Evolutionary conservation across 2,329 filamentous ascomycete species (phyloP).

Genomic region (Cladosporium sp.): DNA sequence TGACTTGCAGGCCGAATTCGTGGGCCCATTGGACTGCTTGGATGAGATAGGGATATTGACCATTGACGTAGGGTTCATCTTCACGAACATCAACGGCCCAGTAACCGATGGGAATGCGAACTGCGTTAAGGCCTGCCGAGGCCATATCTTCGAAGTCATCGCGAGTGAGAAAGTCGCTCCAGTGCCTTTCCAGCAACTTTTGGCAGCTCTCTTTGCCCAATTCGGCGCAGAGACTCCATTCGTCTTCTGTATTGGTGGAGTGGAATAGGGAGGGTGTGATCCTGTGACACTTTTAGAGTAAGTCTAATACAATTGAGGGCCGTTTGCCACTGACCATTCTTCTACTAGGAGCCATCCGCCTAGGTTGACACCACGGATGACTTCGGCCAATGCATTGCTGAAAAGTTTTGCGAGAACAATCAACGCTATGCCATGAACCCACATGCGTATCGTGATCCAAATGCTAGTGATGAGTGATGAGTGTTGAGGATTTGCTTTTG

Average conservation of each 20-base stretch:
- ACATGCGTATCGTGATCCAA: too few relatives aligned
- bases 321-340: constrained; percentile 11
- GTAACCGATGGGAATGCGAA: constrained; percentile 25
- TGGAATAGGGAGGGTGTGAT: constrained; percentile 55
- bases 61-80: constrained; percentile 21
- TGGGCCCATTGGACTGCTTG: constrained; percentile 24
- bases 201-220: constrained; percentile 20
- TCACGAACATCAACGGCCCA: constrained; percentile 23
- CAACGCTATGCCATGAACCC: too few relatives aligned
- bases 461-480: too few relatives aligned
- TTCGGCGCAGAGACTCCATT: constrained; percentile 23
- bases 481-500: too few relatives aligned
- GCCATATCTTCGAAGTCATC: constrained; percentile 23
- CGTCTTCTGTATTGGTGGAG: constrained; percentile 14
- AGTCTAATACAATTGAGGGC: too few relatives aligned
- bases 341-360: constrained; percentile 49
- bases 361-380: constrained; percentile 49
- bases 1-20: constrained; percentile 21
- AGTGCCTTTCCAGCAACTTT: constrained; percentile 19
- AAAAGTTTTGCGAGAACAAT: not conserved
- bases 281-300: constrained; percentile 31
- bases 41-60: constrained; percentile 19
- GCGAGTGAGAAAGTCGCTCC: constrained; percentile 20
- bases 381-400: constrained; percentile 24
- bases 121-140: constrained; percentile 18